Evolutionary conservation across 2,329 filamentous ascomycete species (phyloP), one percentile per base, ranked within the genome.

Genomic region (Phialophora chinensis): DNA sequence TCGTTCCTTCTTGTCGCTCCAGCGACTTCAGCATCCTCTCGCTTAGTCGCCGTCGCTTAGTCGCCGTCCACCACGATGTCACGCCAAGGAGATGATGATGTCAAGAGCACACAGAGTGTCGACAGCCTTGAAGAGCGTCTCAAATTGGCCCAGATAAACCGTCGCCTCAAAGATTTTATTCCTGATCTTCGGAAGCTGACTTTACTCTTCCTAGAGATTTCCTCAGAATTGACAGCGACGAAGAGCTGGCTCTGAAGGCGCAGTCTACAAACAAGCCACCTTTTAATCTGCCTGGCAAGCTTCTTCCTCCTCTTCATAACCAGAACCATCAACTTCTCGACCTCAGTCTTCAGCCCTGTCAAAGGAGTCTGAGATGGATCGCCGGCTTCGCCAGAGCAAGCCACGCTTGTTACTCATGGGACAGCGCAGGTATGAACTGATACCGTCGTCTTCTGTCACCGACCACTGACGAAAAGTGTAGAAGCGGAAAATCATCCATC

Each of bases 401-500:
- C 95, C 95, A 38, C 88, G 93, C 73, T 81, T 99, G 61, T 82
- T 99, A 64, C 83, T 99, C 71, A 98, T 99, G 95, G 95, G 95
- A 3, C 91, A 97, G 80, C 88, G 93, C 82, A 90, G 94, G 95
- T 96, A 82, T 73, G 83, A 76, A 31, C 17, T 63, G 63, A 53
- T 25, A 20, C 17, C n/a, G n/a, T 29, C 29, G n/a, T 12, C 29
- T 31, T 27, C 38, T 14, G n/a, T 47, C 8, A 31, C 52, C 12
- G 17, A 25, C 47, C 49, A 14, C 7, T 59, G 55, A 53, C 66
- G 3, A 38, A 58, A 33, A 61, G 62, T 27, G 29, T 72, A 99
- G 95, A 82, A 97, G 93, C 76, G 95, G 95, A 67, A 99, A 99
- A 78, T 98, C 95, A 0, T 99, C 95, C 5, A 98, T 99, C 76